phyloP scores from a whole-genome alignment of 345 rosid genomes.

The Eucalyptus sp. region DNA sequence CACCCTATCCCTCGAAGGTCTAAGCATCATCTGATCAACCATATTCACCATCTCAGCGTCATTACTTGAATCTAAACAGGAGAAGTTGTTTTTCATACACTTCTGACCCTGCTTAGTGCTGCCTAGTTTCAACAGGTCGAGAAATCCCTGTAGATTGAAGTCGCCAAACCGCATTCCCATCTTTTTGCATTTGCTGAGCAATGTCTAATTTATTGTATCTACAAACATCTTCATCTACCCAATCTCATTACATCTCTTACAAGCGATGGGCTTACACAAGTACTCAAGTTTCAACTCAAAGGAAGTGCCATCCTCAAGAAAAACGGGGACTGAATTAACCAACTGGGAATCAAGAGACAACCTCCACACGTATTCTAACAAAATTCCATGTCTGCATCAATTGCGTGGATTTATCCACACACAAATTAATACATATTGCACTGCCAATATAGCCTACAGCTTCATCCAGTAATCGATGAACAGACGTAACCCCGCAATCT shows the following conservation, averaged over 20 bases:
- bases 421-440: background rate
- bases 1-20: background rate
- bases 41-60: background rate
- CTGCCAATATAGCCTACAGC: background rate
- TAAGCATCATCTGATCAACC: background rate
- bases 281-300: background rate
- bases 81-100: background rate
- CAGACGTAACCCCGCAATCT: background rate
- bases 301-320: background rate
- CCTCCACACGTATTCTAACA: background rate
- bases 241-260: background rate
- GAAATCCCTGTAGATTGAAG: background rate
- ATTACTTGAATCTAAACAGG: background rate
- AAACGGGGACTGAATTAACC: background rate
- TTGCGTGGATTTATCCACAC: fast-evolving
- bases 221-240: background rate
- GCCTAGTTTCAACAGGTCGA: background rate
- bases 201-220: background rate
- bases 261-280: background rate
- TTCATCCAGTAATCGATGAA: background rate
- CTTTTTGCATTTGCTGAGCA: background rate
- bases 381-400: background rate
- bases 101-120: background rate
- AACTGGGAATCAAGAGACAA: background rate
- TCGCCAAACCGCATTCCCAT: background rate